Evolutionary conservation across 2,329 filamentous ascomycete species (phyloP), one percentile per base, ranked within the genome.

Genomic region (Pseudomassariella vexata): DNA sequence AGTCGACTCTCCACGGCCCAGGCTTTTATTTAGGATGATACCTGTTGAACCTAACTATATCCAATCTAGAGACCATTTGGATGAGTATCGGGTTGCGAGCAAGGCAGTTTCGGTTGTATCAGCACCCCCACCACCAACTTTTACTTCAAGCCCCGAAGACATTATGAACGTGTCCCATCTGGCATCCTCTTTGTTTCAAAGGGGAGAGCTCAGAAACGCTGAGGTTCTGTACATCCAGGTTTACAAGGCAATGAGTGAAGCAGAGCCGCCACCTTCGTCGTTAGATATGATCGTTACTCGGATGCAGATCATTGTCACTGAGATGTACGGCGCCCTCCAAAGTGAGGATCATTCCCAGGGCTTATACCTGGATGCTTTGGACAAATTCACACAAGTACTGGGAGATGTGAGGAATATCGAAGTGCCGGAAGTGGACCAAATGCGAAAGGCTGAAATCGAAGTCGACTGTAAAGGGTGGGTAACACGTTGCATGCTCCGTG

Each of bases 401-500:
- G 3, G 16, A 7, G 24, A 26, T 15, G 7, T 26, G 16, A 8
- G 16, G 8, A 9, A 12, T 12, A 11, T 26, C n/a, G 8, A 26
- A 12, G 24, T 12, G 24, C 16, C 24, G n/a, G n/a, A 26, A 8
- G 24, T 12, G 24, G 24, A 26, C n/a, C 12, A 15, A 26, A 26
- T 12, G 24, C 12, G 24, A 26, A 26, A 26, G 16, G 24, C 24
- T 15, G 24, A 26, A 15, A 26, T 26, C 3, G 7, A 26, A 15
- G 24, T 12, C 3, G 24, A 26, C 24, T 26, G 24, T 15, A 11
- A 12, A 11, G 16, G 16, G 16, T 26, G 24, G 24, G n/a, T 3
- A 26, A 15, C 24, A 12, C 24, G 24, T 26, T 26, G 24, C 24
- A 26, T 26, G 24, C 24, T 26, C 24, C 24, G 24, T 26, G 24